These are phyloP conservation scores for Liquidambar formosana DNA, from an alignment of 164 flowering plant genomes.

Conservation along the genomic window DNA sequence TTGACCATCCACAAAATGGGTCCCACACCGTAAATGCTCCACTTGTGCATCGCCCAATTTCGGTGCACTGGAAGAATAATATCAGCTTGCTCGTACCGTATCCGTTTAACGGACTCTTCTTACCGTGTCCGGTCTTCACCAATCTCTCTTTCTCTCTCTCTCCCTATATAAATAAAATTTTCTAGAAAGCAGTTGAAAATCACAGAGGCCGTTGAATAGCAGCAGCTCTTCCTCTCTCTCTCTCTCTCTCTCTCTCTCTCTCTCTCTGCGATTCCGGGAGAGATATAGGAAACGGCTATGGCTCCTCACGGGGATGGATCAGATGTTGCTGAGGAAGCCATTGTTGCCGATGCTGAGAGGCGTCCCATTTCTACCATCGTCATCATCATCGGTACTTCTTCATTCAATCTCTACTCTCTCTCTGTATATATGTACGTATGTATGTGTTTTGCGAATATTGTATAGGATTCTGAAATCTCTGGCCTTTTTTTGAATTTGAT, in stretches of 20 bases:
- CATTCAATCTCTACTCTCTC: neutral
- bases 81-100: too few species aligned
- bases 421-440: neutral
- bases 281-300: constrained; percentile 28
- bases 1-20: too few species aligned
- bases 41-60: too few species aligned
- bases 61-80: too few species aligned
- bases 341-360: constrained; percentile 28
- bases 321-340: constrained; percentile 36
- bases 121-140: too few species aligned
- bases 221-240: too few species aligned
- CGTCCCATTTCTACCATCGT: constrained; percentile 64
- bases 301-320: constrained; percentile 46
- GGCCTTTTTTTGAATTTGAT: neutral
- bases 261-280: neutral
- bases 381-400: constrained; percentile 64
- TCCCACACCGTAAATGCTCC: too few species aligned
- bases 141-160: too few species aligned
- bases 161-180: too few species aligned
- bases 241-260: neutral
- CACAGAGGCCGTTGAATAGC: too few species aligned
- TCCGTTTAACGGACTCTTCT: too few species aligned
- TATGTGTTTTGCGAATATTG: neutral
- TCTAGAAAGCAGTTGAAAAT: too few species aligned
- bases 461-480: neutral